Percentiles rank a stretch among this genome's conserved stretches.
Evolutionary conservation across 306 rosid genomes (phyloP).

Genomic region (Luffa aegyptiaca): DNA sequence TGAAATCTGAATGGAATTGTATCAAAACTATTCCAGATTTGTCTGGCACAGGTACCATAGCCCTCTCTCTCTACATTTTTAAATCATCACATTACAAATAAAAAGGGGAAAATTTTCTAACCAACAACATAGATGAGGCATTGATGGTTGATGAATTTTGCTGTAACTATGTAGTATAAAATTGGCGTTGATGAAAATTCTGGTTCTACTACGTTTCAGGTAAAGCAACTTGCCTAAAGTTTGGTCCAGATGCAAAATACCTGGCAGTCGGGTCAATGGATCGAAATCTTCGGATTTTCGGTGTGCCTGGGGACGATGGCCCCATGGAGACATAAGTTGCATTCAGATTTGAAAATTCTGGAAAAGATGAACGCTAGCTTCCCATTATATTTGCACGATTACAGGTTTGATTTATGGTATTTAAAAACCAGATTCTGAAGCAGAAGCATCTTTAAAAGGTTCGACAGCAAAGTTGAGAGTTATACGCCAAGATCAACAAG

Average conservation of each 20-base stretch:
- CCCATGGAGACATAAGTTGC: constrained; percentile 31
- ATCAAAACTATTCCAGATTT: constrained; percentile 88
- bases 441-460: background rate
- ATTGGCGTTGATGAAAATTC: background rate
- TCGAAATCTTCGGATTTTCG: constrained; percentile 85
- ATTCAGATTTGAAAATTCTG: background rate
- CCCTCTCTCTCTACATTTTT: background rate
- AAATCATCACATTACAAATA: background rate
- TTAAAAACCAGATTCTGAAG: background rate
- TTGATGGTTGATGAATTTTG: background rate
- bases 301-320: constrained; percentile 50
- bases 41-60: constrained; percentile 79
- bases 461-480: background rate
- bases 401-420: background rate
- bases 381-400: background rate
- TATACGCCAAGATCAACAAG: background rate
- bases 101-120: no score
- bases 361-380: background rate
- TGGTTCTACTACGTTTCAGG: constrained; percentile 32
- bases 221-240: constrained; percentile 61
- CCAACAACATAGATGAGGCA: background rate
- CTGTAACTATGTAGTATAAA: background rate
- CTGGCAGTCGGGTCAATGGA: constrained; percentile 93
- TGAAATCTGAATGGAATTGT: constrained; percentile 91
- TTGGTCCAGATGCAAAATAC: constrained; percentile 82